phyloP scores from a whole-genome alignment of 1,284 basidiomycete species.

The Ustilago tritici region DNA sequence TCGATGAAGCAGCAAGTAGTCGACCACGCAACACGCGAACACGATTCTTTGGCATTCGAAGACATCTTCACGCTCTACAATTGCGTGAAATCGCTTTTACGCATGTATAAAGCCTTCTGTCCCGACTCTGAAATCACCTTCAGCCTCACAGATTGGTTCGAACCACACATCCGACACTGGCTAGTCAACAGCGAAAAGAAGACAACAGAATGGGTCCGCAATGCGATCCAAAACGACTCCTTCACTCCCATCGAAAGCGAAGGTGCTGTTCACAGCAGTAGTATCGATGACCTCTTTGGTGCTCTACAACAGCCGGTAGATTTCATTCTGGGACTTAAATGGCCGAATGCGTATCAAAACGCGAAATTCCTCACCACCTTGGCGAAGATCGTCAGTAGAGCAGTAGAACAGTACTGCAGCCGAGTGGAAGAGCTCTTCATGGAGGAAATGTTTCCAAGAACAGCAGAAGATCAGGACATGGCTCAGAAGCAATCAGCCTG shows the following conservation, averaged over 20 bases:
- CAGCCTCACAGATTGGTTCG: slow-evolving; percentile 76
- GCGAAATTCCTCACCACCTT: slow-evolving; percentile 85
- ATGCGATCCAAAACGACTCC: slow-evolving; percentile 59
- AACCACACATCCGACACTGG: slow-evolving; percentile 90
- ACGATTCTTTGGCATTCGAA: slow-evolving; percentile 55
- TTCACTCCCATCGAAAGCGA: slow-evolving; percentile 76
- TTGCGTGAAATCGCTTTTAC: slow-evolving; percentile 78
- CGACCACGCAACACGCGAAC: slow-evolving; percentile 57
- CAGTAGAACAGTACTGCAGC: slow-evolving; percentile 90
- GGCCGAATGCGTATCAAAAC: slow-evolving; percentile 89
- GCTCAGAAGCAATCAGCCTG: slow-evolving; percentile 80
- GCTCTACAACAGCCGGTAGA: slow-evolving; percentile 90
- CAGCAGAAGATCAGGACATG: slow-evolving; percentile 71
- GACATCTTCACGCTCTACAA: slow-evolving; percentile 89
- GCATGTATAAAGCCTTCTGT: slow-evolving; percentile 85
- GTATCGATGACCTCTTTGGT: slow-evolving; percentile 94
- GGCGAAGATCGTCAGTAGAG: slow-evolving; percentile 86
- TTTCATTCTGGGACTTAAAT: slow-evolving; percentile 88
- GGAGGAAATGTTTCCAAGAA: slow-evolving; percentile 89
- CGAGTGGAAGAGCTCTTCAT: slow-evolving; percentile 90
- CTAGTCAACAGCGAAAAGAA: slow-evolving; percentile 87
- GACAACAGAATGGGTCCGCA: slow-evolving; percentile 87
- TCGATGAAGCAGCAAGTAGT: slow-evolving; percentile 64
- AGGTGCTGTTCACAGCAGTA: slow-evolving; percentile 87
- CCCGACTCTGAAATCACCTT: slow-evolving; percentile 72